These are phyloP conservation scores for Fraxinus anomala DNA, from an alignment of 257 asterid genomes.

Conservation along the genomic window DNA sequence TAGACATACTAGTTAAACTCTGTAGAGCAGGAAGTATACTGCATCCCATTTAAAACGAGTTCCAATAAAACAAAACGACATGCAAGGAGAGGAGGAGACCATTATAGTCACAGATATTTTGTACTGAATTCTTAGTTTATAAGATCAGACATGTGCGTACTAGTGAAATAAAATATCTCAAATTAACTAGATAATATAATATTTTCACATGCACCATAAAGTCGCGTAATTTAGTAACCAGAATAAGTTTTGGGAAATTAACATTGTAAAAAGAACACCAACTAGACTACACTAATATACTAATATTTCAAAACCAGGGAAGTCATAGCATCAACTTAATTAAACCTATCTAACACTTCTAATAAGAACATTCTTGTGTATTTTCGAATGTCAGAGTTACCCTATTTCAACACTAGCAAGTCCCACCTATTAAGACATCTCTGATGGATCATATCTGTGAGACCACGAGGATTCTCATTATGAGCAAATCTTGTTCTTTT, in stretches of 20 bases:
- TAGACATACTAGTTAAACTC: conserved; percentile 24
- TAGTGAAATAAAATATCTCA: neutral
- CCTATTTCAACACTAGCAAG: neutral
- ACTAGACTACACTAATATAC: neutral
- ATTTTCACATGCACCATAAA: neutral
- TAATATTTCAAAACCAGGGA: neutral
- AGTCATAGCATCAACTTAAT: neutral
- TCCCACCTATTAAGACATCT: neutral
- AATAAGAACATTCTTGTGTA: neutral
- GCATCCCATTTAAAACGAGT: conserved; percentile 5
- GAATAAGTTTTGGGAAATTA: neutral
- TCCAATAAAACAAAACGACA: conserved; percentile 1
- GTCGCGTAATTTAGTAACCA: neutral
- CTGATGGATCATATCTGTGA: neutral
- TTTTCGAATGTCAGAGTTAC: neutral
- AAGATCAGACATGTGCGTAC: too few relatives aligned
- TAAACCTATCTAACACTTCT: neutral
- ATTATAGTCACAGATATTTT: neutral
- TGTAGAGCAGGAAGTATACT: conserved; percentile 8
- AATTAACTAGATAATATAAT: neutral
- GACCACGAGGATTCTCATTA: neutral
- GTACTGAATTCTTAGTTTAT: neutral
- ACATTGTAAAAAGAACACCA: neutral
- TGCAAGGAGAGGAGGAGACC: neutral
- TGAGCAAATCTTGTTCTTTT: neutral